Conservation (phyloP, 148 eudicot genomes). For the Pharnaceum exiguum region DNA sequence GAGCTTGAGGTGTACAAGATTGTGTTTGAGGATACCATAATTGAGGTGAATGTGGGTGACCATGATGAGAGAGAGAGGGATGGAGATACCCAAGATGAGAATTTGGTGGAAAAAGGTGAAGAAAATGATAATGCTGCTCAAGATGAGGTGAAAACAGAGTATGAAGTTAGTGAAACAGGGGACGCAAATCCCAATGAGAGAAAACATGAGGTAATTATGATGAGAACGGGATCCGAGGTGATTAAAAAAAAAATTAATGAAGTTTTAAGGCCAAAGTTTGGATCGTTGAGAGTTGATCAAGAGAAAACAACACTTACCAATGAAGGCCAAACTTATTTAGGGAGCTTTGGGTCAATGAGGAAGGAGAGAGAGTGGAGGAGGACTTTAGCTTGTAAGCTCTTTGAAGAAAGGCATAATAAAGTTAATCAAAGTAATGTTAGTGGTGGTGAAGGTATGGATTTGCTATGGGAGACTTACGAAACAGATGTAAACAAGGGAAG, state of each 20-base stretch:
- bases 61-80: conserved; percentile 11
- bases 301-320: conserved; percentile 17
- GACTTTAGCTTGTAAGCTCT: conserved; percentile 78
- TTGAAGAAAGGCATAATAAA: conserved; percentile 61
- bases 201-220: conserved; percentile 11
- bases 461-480: conserved; percentile 82
- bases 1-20: conserved; percentile 58
- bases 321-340: conserved; percentile 21
- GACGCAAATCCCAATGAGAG: conserved; percentile 23
- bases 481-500: conserved; percentile 26
- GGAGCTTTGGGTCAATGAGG: conserved; percentile 67
- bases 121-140: background rate
- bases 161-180: conserved; percentile 28
- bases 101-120: conserved; percentile 15
- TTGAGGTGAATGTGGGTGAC: conserved; percentile 22
- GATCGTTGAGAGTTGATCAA: background rate
- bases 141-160: conserved; percentile 20
- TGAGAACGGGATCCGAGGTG: conserved; percentile 22
- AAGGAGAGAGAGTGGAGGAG: conserved; percentile 81
- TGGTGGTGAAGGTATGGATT: conserved; percentile 81
- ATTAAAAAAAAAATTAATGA: background rate
- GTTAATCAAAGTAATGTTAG: conserved; percentile 29
- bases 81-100: conserved; percentile 28
- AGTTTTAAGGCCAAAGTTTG: background rate
- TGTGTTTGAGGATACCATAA: conserved; percentile 43